Conservation (phyloP, 306 rosid genomes). For the Rosa multiflora region DNA sequence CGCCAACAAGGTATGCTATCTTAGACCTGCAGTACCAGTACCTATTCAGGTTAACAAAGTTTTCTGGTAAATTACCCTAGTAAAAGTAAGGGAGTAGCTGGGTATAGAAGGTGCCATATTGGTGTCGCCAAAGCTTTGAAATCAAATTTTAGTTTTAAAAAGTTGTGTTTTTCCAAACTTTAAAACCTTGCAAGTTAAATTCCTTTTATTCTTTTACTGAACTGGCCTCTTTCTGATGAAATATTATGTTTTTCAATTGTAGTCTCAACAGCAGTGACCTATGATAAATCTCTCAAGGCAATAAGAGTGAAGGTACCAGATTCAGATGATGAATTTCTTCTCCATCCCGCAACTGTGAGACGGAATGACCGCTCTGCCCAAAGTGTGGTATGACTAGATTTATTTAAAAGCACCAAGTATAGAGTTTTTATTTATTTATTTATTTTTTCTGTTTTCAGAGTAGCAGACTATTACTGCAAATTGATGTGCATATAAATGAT, state of each 20-base stretch:
- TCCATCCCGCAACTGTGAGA: slow-evolving; percentile 97
- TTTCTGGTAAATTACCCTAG: slow-evolving; percentile 7
- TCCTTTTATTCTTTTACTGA: neutral
- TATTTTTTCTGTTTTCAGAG: neutral
- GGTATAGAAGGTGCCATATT: neutral
- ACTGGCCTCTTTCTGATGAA: slow-evolving; percentile 23
- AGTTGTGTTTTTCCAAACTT: neutral
- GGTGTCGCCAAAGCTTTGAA: neutral
- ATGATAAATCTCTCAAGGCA: slow-evolving; percentile 80
- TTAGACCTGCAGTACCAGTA: neutral
- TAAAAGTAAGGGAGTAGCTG: neutral
- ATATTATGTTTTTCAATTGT: slow-evolving; percentile 20
- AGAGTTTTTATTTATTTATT: neutral
- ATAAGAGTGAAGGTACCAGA: slow-evolving; percentile 90
- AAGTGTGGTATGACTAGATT: slow-evolving; percentile 75
- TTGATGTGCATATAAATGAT: neutral
- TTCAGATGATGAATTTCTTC: slow-evolving; percentile 84
- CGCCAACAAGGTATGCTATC: slow-evolving; percentile 85
- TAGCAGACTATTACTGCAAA: neutral
- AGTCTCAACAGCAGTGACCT: slow-evolving; percentile 95
- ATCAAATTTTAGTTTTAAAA: neutral
- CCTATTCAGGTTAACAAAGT: slow-evolving; percentile 1
- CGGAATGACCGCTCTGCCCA: slow-evolving; percentile 97
- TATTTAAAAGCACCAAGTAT: slow-evolving; percentile 3
- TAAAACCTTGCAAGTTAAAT: neutral